A percentile compares a stretch with the other conserved stretches of the same genome.
Evolutionary conservation across 306 rosid genomes (phyloP).

Genomic region (Citrullus mucosospermus): DNA sequence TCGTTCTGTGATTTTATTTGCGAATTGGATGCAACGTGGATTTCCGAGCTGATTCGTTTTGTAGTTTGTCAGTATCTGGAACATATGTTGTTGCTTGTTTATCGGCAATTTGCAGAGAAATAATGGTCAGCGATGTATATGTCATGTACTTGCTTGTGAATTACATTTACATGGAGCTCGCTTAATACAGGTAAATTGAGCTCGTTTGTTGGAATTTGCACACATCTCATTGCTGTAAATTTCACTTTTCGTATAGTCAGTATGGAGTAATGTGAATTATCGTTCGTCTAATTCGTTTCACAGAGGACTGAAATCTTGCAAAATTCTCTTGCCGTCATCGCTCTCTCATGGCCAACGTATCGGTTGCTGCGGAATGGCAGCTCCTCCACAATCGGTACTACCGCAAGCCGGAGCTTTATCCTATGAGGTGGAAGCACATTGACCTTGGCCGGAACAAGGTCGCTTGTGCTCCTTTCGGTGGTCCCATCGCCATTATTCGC

Average conservation of each 20-base stretch:
- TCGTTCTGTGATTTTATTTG: not conserved
- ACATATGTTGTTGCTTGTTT: not conserved
- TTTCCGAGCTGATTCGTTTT: not conserved
- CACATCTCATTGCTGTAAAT: not conserved
- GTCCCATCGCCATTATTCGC: constrained; percentile 87
- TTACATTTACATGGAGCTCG: not conserved
- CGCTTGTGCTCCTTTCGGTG: constrained; percentile 87
- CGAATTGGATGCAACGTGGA: not conserved
- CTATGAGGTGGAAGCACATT: constrained; percentile 63
- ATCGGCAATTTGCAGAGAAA: not conserved
- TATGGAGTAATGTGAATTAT: too few species aligned
- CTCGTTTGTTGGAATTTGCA: not conserved
- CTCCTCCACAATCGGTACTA: constrained; percentile 88
- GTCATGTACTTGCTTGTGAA: not conserved
- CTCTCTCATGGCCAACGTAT: constrained; percentile 60
- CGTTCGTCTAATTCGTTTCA: not conserved
- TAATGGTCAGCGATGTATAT: not conserved
- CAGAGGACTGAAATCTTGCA: not conserved
- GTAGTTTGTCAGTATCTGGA: not conserved
- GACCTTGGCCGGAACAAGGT: constrained; percentile 83
- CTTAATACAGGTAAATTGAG: not conserved
- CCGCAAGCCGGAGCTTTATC: constrained; percentile 76
- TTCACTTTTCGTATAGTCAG: not conserved
- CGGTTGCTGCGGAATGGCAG: constrained; percentile 99
- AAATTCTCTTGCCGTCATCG: not conserved